Evolutionary conservation across 345 rosid species (phyloP).

Genomic region (Firmiana major): DNA sequence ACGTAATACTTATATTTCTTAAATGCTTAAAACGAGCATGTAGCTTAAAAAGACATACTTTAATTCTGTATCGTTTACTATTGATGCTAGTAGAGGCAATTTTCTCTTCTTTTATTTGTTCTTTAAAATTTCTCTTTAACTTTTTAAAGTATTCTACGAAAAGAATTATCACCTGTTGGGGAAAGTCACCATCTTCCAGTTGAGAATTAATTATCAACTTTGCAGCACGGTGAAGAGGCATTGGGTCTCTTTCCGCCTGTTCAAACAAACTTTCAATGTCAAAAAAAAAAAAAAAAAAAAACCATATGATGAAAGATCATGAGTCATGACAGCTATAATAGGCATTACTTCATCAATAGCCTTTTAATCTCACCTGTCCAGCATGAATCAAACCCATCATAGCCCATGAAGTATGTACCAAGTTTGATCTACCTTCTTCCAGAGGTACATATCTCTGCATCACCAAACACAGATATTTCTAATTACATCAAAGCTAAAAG

Average conservation of each 20-base stretch:
- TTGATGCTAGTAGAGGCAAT: background rate
- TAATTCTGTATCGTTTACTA: background rate
- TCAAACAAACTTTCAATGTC: background rate
- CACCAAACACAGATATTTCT: background rate
- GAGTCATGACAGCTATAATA: background rate
- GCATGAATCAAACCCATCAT: conserved; percentile 56
- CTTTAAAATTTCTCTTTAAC: background rate
- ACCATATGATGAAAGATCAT: background rate
- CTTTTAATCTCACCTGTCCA: conserved; percentile 34
- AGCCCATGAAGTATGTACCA: conserved; percentile 60
- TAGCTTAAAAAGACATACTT: background rate
- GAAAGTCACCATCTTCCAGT: conserved; percentile 41
- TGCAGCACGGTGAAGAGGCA: conserved; percentile 38
- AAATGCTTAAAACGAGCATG: background rate
- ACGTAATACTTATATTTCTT: background rate
- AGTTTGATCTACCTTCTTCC: conserved; percentile 5
- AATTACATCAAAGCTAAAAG: too few relatives aligned
- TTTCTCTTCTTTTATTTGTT: too few relatives aligned
- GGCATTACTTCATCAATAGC: too few relatives aligned
- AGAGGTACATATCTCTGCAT: conserved; percentile 44
- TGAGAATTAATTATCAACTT: conserved; percentile 40
- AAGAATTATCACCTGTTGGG: conserved; percentile 33
- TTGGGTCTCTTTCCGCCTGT: background rate
- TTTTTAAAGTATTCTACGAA: background rate
- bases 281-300: too few relatives aligned